phyloP scores from a whole-genome alignment of 2,329 filamentous ascomycete genomes.

The Sarocladium oryzae region DNA sequence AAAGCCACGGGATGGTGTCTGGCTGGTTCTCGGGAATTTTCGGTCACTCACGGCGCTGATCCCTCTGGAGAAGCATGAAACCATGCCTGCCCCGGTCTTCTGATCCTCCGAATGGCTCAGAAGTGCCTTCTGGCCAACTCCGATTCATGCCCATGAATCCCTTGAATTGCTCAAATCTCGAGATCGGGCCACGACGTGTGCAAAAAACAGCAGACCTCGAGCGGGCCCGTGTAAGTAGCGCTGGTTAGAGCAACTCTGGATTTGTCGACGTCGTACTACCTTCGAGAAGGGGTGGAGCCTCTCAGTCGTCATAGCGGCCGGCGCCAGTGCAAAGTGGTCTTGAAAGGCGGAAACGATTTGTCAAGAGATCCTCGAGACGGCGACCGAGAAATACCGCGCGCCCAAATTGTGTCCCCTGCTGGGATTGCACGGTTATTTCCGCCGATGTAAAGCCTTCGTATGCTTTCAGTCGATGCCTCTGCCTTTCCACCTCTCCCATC shows the following conservation, averaged over 20 bases:
- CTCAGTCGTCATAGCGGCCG: conserved; percentile 2
- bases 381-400: conserved; percentile 1
- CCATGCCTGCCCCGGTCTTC: background rate
- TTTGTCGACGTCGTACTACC: background rate
- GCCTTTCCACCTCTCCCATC: too few species aligned
- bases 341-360: conserved; percentile 6
- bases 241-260: conserved; percentile 1
- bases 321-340: conserved; percentile 4
- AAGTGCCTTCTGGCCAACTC: background rate
- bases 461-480: background rate
- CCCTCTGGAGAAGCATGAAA: conserved; percentile 2
- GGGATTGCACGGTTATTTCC: background rate
- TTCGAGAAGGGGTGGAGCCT: background rate
- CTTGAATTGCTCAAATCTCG: background rate
- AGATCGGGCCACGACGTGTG: conserved; percentile 4
- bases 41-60: background rate
- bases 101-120: background rate
- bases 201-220: background rate
- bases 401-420: conserved; percentile 5
- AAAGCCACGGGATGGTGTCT: background rate
- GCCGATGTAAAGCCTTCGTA: background rate
- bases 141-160: background rate
- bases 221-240: background rate
- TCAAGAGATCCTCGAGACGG: background rate
- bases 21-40: background rate